Evolutionary conservation across 78 protist genomes (phyloP).

Genomic region (Ministeria vibrans): DNA sequence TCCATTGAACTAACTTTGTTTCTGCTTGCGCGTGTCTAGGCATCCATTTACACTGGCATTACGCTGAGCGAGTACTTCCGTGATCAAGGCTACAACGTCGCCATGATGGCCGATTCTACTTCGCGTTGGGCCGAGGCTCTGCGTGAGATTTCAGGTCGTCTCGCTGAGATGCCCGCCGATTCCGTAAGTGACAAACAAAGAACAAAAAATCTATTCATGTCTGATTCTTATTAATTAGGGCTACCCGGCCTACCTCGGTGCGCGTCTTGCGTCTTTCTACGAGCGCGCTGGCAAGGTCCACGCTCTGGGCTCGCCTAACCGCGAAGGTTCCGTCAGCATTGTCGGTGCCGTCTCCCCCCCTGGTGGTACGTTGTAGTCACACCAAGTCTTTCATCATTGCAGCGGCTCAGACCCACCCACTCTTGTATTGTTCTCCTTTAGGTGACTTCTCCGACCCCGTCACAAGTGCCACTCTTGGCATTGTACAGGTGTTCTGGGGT

Average conservation of each 20-base stretch:
- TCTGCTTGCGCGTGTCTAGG: too few relatives aligned
- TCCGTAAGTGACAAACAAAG: too few relatives aligned
- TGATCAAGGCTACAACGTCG: conserved; percentile 97
- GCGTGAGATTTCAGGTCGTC: conserved; percentile 99
- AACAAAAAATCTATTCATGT: not conserved
- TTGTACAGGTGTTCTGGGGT: conserved; percentile 99
- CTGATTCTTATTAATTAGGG: conserved; percentile 66
- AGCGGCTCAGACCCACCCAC: not conserved
- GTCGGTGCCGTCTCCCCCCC: conserved; percentile 99
- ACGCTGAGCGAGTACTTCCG: conserved; percentile 98
- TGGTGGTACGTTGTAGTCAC: too few relatives aligned
- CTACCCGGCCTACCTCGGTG: conserved; percentile 99
- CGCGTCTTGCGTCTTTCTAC: conserved; percentile 99
- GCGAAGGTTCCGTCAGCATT: conserved; percentile 96
- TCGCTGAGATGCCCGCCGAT: conserved; percentile 99
- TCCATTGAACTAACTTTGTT: too few relatives aligned
- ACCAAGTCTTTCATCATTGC: too few relatives aligned
- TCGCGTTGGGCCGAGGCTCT: conserved; percentile 99
- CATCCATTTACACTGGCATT: conserved; percentile 99
- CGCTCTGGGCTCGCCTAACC: conserved; percentile 93
- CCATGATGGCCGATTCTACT: conserved; percentile 98
- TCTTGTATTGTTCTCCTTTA: too few relatives aligned
- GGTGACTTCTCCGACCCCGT: conserved; percentile 99
- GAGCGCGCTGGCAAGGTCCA: conserved; percentile 93
- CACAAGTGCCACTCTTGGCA: conserved; percentile 94